phyloP scores from a whole-genome alignment of 129 eudicot species.

The Dittrichia graveolens region DNA sequence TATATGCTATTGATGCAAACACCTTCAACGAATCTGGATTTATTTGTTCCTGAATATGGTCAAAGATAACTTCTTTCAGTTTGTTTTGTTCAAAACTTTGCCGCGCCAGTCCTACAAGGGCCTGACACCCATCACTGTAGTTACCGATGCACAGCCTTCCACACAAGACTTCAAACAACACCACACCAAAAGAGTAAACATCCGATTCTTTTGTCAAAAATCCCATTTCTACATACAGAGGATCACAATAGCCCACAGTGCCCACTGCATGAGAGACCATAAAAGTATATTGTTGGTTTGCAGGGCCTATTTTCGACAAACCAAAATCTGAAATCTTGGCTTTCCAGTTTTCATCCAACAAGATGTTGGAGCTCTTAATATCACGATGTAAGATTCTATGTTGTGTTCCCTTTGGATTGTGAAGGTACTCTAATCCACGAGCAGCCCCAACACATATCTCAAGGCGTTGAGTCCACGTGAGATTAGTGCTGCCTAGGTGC shows the following conservation, averaged over 20 bases:
- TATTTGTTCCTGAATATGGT: slow-evolving; percentile 2
- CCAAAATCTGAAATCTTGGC: slow-evolving; percentile 25
- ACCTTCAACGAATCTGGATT: slow-evolving; percentile 5
- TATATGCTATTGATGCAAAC: slow-evolving; percentile 11
- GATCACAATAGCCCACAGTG: slow-evolving; percentile 8
- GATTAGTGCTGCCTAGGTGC: not conserved
- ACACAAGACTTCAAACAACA: slow-evolving; percentile 21
- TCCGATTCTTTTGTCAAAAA: slow-evolving; percentile 14
- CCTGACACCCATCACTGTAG: not conserved
- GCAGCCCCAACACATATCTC: slow-evolving; percentile 21
- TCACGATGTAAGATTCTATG: slow-evolving; percentile 20
- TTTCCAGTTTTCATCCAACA: slow-evolving; percentile 23
- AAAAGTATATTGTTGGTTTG: not conserved
- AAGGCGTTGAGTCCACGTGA: slow-evolving; percentile 20
- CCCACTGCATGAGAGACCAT: not conserved
- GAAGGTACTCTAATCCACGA: slow-evolving; percentile 15
- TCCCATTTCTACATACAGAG: not conserved
- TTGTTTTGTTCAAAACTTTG: slow-evolving; percentile 16
- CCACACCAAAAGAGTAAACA: slow-evolving; percentile 28
- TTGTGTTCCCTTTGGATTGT: slow-evolving; percentile 12
- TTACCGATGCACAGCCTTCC: not conserved
- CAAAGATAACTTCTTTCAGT: not conserved
- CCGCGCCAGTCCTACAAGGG: not conserved
- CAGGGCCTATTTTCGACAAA: slow-evolving; percentile 13
- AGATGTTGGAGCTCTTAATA: slow-evolving; percentile 20